A percentile compares a stretch with the other conserved stretches of the same genome.
phyloP scores from a whole-genome alignment of 306 rosid species.

The Carpinus fangiana region DNA sequence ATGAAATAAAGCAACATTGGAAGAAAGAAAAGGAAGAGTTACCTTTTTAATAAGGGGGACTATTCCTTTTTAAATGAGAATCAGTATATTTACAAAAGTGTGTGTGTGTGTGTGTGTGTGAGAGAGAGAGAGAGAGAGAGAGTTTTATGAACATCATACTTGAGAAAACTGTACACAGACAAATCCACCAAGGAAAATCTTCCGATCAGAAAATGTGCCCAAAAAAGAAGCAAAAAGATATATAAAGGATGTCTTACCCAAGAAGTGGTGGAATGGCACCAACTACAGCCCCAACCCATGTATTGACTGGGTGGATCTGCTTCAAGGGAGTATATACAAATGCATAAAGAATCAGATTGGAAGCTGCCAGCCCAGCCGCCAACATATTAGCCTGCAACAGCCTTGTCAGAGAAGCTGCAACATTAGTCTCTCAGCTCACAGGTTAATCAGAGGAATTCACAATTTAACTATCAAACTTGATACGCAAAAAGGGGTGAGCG shows the following conservation, averaged over 20 bases:
- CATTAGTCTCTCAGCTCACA: constrained; percentile 50
- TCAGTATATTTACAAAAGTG: background rate
- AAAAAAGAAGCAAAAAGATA: constrained; percentile 7
- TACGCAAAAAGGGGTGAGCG: constrained; percentile 18
- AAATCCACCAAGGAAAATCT: background rate
- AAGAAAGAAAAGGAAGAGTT: background rate
- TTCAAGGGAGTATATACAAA: constrained; percentile 89
- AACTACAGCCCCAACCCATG: constrained; percentile 98
- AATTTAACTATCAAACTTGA: constrained; percentile 17
- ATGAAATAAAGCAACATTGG: background rate
- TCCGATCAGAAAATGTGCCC: constrained; percentile 1
- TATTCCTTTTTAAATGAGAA: background rate
- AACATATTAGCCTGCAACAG: constrained; percentile 89
- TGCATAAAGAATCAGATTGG: constrained; percentile 81
- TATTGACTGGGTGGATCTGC: constrained; percentile 94
- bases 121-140: background rate
- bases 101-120: too few species aligned
- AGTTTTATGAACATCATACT: background rate
- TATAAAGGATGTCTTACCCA: constrained; percentile 52
- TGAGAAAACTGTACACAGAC: background rate
- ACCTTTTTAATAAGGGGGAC: background rate
- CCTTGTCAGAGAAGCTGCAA: constrained; percentile 65
- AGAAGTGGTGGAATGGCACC: constrained; percentile 99
- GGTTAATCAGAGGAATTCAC: constrained; percentile 10
- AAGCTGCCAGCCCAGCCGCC: constrained; percentile 98